Percentiles rank a stretch among this genome's conserved stretches.
Conservation (phyloP, 2,329 filamentous ascomycete species). For the Talaromyces sp. region DNA sequence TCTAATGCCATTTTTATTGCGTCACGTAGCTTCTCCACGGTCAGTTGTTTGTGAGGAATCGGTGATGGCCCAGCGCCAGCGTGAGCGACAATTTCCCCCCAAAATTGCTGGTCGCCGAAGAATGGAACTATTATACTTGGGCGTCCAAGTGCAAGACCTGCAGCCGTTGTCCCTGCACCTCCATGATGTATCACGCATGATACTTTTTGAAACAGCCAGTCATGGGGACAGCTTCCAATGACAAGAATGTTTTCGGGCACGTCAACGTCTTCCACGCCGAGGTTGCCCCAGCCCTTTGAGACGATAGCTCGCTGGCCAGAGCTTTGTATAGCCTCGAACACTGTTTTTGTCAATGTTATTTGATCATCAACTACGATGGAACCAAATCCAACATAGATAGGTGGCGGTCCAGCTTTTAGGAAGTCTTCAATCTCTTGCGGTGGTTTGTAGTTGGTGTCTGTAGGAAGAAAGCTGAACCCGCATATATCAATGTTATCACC, state of each 20-base stretch:
- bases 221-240: slow-evolving; percentile 82
- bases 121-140: slow-evolving; percentile 85
- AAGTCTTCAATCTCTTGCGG: slow-evolving; percentile 67
- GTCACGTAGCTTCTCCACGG: slow-evolving; percentile 65
- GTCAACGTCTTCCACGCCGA: slow-evolving; percentile 70
- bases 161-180: slow-evolving; percentile 83
- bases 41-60: slow-evolving; percentile 70
- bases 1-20: slow-evolving; percentile 65
- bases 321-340: slow-evolving; percentile 70
- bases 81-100: slow-evolving; percentile 74
- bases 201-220: slow-evolving; percentile 84
- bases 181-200: slow-evolving; percentile 85
- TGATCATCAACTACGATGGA: slow-evolving; percentile 81
- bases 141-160: slow-evolving; percentile 77
- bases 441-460: slow-evolving; percentile 68
- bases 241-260: slow-evolving; percentile 79
- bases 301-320: slow-evolving; percentile 76
- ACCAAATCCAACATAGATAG: slow-evolving; percentile 81
- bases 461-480: slow-evolving; percentile 75
- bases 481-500: slow-evolving; percentile 69
- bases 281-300: slow-evolving; percentile 85
- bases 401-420: slow-evolving; percentile 68
- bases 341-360: slow-evolving; percentile 67
- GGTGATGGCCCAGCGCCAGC: slow-evolving; percentile 73
- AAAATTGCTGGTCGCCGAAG: slow-evolving; percentile 83